phyloP scores from a whole-genome alignment of 805 yeast species.

The Saccharomyces eubayanus region DNA sequence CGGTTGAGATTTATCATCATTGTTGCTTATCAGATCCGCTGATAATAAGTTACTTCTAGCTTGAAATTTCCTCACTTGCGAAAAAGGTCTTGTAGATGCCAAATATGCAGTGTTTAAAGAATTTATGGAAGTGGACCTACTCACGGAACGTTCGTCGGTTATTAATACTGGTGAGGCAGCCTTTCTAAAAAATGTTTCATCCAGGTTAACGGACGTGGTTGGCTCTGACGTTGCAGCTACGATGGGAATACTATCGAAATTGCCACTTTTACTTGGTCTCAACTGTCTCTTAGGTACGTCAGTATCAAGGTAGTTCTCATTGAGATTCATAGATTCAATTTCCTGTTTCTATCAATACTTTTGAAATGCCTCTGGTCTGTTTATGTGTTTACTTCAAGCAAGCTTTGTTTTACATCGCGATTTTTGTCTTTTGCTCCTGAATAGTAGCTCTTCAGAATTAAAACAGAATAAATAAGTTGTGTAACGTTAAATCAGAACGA shows the following conservation, averaged over 20 bases:
- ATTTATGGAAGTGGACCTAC: neutral
- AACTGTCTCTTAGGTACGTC: conserved; percentile 7
- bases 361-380: neutral
- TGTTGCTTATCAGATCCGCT: neutral
- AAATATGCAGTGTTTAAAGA: neutral
- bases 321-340: neutral
- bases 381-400: neutral
- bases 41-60: neutral
- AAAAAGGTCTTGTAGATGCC: neutral
- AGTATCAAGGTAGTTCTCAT: neutral
- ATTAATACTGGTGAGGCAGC: neutral
- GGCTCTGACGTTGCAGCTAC: conserved; percentile 6
- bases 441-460: neutral
- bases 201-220: conserved; percentile 12
- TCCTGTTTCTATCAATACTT: neutral
- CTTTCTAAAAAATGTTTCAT: conserved; percentile 7
- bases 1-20: neutral
- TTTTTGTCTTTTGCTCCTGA: neutral
- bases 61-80: neutral
- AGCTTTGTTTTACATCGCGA: neutral
- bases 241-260: neutral
- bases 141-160: neutral
- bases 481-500: neutral
- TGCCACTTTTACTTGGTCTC: conserved; percentile 16
- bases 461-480: neutral